phyloP scores from a whole-genome alignment of 1,139 yeast genomes.

The Eremothecium cymbalariae region DNA sequence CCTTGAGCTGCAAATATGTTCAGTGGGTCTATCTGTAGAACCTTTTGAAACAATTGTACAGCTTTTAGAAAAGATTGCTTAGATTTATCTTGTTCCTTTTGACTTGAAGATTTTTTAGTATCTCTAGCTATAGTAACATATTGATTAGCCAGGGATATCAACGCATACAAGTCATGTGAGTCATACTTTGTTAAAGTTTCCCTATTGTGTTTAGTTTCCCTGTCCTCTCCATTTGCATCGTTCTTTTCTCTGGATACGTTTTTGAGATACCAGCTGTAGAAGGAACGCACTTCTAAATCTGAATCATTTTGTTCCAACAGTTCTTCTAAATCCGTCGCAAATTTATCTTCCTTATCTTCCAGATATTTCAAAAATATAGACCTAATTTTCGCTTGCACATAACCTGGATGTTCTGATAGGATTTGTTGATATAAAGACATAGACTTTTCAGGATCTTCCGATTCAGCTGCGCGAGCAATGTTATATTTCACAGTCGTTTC shows the following conservation, averaged over 20 bases:
- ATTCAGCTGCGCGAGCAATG: constrained; percentile 55
- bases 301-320: constrained; percentile 49
- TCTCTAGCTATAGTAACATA: constrained; percentile 81
- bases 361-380: constrained; percentile 46
- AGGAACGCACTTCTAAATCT: constrained; percentile 77
- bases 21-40: constrained; percentile 69
- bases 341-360: constrained; percentile 35
- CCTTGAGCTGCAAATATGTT: constrained; percentile 98
- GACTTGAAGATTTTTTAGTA: constrained; percentile 40
- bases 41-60: constrained; percentile 83
- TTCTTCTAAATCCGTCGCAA: constrained; percentile 45
- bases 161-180: constrained; percentile 83
- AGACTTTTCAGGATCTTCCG: constrained; percentile 31
- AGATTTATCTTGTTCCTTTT: constrained; percentile 49
- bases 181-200: constrained; percentile 75
- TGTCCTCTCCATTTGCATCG: constrained; percentile 40
- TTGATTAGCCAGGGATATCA: constrained; percentile 82
- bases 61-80: constrained; percentile 80
- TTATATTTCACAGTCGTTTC: constrained; percentile 50
- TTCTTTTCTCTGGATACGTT: constrained; percentile 41
- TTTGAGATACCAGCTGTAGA: constrained; percentile 85
- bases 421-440: constrained; percentile 45
- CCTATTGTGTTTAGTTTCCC: constrained; percentile 75
- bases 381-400: constrained; percentile 71
- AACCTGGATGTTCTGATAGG: constrained; percentile 54